Evolutionary conservation across 1,139 yeast species (phyloP).

Genomic region (Taphrina deformans): DNA sequence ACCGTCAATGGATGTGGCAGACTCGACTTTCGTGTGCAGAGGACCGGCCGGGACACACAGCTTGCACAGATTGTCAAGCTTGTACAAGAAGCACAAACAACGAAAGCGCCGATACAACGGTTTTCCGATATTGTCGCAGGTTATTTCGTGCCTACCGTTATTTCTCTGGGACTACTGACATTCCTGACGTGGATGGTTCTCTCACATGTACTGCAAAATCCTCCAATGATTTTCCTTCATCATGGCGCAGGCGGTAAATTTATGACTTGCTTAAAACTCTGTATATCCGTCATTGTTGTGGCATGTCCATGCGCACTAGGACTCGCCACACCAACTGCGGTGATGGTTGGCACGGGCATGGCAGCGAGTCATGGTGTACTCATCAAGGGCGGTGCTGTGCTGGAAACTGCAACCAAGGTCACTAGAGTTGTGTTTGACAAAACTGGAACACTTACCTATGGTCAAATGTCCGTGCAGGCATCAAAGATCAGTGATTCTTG

Average conservation of each 20-base stretch:
- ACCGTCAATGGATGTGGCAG: slow-evolving; percentile 80
- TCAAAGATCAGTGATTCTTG: slow-evolving; percentile 2
- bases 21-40: slow-evolving; percentile 65
- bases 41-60: slow-evolving; percentile 80
- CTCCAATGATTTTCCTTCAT: slow-evolving; percentile 57
- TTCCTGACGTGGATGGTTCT: slow-evolving; percentile 65
- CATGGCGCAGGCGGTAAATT: slow-evolving; percentile 57
- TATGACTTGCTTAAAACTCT: slow-evolving; percentile 70
- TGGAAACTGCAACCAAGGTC: slow-evolving; percentile 70
- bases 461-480: slow-evolving; percentile 63
- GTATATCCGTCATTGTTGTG: slow-evolving; percentile 92
- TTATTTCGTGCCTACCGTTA: slow-evolving; percentile 75
- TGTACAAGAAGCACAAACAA: slow-evolving; percentile 85
- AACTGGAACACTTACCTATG: slow-evolving; percentile 92
- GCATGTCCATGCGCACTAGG: slow-evolving; percentile 99
- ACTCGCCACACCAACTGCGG: slow-evolving; percentile 95
- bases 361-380: slow-evolving; percentile 89
- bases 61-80: slow-evolving; percentile 80
- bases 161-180: slow-evolving; percentile 63
- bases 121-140: slow-evolving; percentile 85
- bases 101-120: slow-evolving; percentile 86
- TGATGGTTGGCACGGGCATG: slow-evolving; percentile 97
- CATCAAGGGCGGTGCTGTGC: slow-evolving; percentile 87
- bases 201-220: slow-evolving; percentile 47
- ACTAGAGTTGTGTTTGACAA: slow-evolving; percentile 82